phyloP scores from a whole-genome alignment of 1,139 yeast genomes.

The Entelexis paramagnoliae region DNA sequence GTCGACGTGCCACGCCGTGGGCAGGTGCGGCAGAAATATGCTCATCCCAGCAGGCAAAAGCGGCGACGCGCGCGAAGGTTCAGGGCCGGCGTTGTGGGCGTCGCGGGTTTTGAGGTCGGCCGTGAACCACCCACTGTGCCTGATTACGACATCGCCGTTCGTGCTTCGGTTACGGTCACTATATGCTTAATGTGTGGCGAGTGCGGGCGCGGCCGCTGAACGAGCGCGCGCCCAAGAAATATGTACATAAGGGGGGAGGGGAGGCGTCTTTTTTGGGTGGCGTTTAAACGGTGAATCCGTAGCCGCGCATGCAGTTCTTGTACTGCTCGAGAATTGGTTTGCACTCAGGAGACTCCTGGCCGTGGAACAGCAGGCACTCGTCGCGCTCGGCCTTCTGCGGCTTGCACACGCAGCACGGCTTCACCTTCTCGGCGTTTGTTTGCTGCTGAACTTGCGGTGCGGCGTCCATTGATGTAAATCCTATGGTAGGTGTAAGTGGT shows the following conservation, averaged over 20 bases:
- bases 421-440: conserved; percentile 43
- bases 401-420: conserved; percentile 94
- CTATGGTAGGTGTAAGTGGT: too few relatives aligned
- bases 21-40: conserved; percentile 75
- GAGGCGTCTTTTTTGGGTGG: not conserved
- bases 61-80: too few relatives aligned
- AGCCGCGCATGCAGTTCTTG: conserved; percentile 85
- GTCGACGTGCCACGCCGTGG: conserved; percentile 96
- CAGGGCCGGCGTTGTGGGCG: too few relatives aligned
- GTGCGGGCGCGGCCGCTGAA: too few relatives aligned
- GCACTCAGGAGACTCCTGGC: conserved; percentile 79
- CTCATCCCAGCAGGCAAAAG: conserved; percentile 30
- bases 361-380: conserved; percentile 72
- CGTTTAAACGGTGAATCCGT: conserved; percentile 50
- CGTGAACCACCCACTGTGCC: too few relatives aligned
- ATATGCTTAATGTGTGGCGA: not conserved
- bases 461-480: conserved; percentile 10
- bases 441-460: not conserved
- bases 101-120: too few relatives aligned
- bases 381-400: conserved; percentile 78
- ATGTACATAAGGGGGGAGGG: not conserved
- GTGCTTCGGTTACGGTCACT: too few relatives aligned
- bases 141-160: not conserved
- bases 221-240: not conserved
- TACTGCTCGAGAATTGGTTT: conserved; percentile 57